Base-by-base conservation (phyloP, 495 filamentous ascomycete species). In the Penicillium waksmanii region DNA sequence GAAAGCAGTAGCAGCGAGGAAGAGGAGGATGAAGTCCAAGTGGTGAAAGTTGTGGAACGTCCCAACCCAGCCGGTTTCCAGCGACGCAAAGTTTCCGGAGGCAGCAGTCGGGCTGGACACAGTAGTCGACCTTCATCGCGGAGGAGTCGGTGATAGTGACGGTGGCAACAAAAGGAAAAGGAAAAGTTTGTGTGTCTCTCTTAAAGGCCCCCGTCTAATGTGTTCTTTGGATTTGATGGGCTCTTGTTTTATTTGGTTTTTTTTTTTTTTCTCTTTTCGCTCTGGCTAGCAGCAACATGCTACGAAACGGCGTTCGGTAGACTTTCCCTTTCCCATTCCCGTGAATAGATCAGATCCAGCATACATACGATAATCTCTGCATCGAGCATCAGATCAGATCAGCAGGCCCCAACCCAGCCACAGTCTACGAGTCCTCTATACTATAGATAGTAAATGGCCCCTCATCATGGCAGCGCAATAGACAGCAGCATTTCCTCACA, bases 1-100 rank as follows among this genome's bases (percentile, higher is more conserved):
- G 46, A 48, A 27, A 66, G 59, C 50, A 58, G 21, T 58, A 17
- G 15, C 60, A n/a, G 60, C 58, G 36, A 69, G 62, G 46, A 72
- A 66, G 68, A 65, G n/a, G 73, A 76, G 21, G 71, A 72, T 50
- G 67, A 70, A 47, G 63, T 74, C 19, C 68, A 72, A 50, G 67
- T 77, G 8, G 66, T 77, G 58, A 63, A 67, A 50, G 72, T 71
- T 51, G 65, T 66, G 18, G 68, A 76, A 62, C 71, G 72, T 36
- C 61, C 62, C 50, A 52, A 60, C 35, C 66, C 70, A 0, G 49
- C 60, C 21, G 63, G 66, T 46, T 42, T 60, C 11, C 58, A 72
- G 34, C 61, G 60, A 35, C 62, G 67, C 9, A 48, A 57, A 15
- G 61, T 70, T 19, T 44, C 67, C 44, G 61, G 65, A 21, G 58